phyloP scores from a whole-genome alignment of 768 basidiomycete species.

The Naganishia randhawae region DNA sequence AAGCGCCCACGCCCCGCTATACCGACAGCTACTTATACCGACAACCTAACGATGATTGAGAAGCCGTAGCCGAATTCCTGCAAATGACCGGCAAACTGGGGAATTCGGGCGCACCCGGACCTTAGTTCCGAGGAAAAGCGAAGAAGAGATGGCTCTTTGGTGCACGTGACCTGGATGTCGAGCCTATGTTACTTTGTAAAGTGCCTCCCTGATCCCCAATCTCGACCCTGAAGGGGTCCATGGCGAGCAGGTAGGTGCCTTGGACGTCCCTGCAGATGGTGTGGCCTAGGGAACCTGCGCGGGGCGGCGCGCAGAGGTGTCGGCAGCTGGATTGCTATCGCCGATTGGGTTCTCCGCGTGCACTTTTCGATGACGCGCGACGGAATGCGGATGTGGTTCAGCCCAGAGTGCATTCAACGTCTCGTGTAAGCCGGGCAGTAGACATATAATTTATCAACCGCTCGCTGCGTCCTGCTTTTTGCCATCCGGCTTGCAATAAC shows the following conservation, averaged over 20 bases:
- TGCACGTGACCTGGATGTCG: background rate
- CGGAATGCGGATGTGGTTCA: conserved; percentile 17
- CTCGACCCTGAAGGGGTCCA: background rate
- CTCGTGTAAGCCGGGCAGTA: background rate
- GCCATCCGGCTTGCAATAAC: conserved; percentile 10
- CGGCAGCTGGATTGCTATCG: background rate
- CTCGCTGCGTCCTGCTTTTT: background rate
- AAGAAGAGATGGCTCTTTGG: background rate
- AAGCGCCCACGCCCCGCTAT: too few relatives aligned
- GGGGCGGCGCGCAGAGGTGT: background rate
- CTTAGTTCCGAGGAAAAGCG: conserved; percentile 22
- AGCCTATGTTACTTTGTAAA: background rate
- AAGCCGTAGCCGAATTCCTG: background rate
- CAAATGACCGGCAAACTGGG: background rate
- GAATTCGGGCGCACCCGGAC: background rate
- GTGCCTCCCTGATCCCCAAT: too few relatives aligned
- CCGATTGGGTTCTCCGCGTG: conserved; percentile 10
- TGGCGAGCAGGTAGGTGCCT: background rate
- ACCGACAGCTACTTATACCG: too few relatives aligned
- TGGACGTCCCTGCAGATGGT: background rate
- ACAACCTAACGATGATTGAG: too few relatives aligned
- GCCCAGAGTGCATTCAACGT: background rate
- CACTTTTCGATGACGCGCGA: conserved; percentile 22
- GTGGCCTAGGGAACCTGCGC: background rate
- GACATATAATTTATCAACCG: background rate